Conservation (phyloP, 129 eudicot genomes). For the Dittrichia graveolens region DNA sequence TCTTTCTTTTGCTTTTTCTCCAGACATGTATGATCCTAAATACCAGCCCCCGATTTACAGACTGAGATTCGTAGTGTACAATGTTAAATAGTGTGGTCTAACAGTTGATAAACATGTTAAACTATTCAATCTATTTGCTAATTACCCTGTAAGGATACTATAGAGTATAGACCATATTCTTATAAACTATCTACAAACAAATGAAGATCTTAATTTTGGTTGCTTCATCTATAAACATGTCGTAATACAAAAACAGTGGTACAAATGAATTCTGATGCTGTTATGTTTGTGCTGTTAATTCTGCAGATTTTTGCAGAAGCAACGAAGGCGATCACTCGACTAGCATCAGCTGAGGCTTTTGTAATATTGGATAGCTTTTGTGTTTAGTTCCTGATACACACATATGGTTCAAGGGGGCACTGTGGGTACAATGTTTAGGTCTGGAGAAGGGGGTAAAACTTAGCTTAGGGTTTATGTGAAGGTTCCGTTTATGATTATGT, state of each 20-base stretch:
- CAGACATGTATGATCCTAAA: neutral
- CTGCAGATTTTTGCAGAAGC: slow-evolving; percentile 25
- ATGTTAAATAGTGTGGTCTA: neutral
- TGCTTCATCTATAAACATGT: neutral
- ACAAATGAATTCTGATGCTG: neutral
- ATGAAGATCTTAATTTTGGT: neutral
- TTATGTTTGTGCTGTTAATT: neutral
- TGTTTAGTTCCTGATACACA: slow-evolving; percentile 22
- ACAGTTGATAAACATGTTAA: neutral
- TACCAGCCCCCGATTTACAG: neutral
- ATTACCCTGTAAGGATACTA: no score
- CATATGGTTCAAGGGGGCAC: slow-evolving; percentile 8
- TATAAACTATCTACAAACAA: no score
- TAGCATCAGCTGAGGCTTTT: slow-evolving; percentile 28
- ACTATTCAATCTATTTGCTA: neutral
- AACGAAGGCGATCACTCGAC: slow-evolving; percentile 3
- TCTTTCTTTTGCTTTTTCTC: neutral
- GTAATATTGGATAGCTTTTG: slow-evolving; percentile 1
- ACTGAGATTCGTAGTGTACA: neutral
- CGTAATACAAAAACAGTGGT: no score
- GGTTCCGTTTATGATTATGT: no score
- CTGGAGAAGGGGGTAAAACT: no score
- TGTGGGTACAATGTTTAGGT: neutral
- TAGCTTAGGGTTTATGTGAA: no score
- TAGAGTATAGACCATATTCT: no score